Percentiles rank a stretch among this genome's conserved stretches.
These are phyloP conservation scores for Neurospora sp. DNA, from an alignment of 2,329 filamentous ascomycete species.

Conservation along the genomic window DNA sequence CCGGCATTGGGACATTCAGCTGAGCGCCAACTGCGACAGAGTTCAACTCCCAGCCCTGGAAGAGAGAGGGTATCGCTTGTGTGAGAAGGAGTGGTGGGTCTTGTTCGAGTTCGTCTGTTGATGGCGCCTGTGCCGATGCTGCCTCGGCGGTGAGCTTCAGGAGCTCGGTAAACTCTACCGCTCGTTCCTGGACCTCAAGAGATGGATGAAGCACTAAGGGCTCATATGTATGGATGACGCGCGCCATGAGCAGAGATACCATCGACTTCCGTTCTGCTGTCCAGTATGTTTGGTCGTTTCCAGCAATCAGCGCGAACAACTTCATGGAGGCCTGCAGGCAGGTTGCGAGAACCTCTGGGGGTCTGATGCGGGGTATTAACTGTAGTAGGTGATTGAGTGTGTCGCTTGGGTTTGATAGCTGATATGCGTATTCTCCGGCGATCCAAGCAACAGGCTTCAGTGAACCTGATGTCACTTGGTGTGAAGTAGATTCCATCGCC, in stretches of 20 bases:
- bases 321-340: constrained; percentile 82
- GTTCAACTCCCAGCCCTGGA: constrained; percentile 79
- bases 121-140: constrained; percentile 52
- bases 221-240: constrained; percentile 75
- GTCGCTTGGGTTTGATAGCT: constrained; percentile 59
- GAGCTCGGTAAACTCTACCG: constrained; percentile 85
- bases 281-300: constrained; percentile 57
- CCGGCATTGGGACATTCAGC: constrained; percentile 71
- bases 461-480: constrained; percentile 50
- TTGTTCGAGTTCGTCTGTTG: constrained; percentile 40
- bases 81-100: constrained; percentile 78
- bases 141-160: constrained; percentile 82
- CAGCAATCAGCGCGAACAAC: constrained; percentile 64
- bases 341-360: constrained; percentile 61
- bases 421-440: constrained; percentile 75
- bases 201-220: constrained; percentile 70
- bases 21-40: constrained; percentile 79
- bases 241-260: constrained; percentile 66
- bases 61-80: constrained; percentile 81
- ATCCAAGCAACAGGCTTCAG: constrained; percentile 75
- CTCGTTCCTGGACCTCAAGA: constrained; percentile 88
- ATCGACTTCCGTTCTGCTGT: constrained; percentile 62
- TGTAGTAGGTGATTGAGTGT: constrained; percentile 68
- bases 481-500: constrained; percentile 41
- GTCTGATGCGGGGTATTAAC: constrained; percentile 42